Conservation (phyloP, 2,329 filamentous ascomycete genomes). For the Apiospora aurea region DNA sequence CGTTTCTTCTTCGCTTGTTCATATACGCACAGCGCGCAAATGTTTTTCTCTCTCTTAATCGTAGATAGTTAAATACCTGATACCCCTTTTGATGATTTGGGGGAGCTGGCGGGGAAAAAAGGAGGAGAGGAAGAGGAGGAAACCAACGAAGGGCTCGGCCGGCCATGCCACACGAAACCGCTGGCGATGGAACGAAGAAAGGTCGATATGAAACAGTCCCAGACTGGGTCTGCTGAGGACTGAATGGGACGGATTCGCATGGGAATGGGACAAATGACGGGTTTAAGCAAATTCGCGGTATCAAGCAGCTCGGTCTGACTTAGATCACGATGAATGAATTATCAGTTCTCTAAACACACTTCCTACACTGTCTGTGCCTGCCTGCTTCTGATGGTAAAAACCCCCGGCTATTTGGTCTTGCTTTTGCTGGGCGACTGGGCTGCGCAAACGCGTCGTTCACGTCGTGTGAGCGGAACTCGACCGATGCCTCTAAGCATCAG, state of each 20-base stretch:
- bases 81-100: constrained; percentile 35
- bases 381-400: too few relatives aligned
- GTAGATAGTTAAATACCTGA: constrained; percentile 44
- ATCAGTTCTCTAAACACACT: constrained; percentile 24
- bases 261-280: constrained; percentile 22
- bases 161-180: not conserved
- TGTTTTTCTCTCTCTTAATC: constrained; percentile 37
- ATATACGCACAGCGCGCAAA: constrained; percentile 21
- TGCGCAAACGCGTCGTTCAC: not conserved
- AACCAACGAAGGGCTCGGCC: not conserved
- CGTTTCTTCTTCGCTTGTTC: constrained; percentile 24
- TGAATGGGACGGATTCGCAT: constrained; percentile 20
- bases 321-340: constrained; percentile 36
- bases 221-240: constrained; percentile 31
- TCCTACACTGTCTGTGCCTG: not conserved
- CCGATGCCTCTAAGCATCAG: not conserved
- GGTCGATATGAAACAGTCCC: constrained; percentile 29
- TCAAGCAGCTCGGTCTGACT: constrained; percentile 32
- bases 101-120: constrained; percentile 27
- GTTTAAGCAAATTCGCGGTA: constrained; percentile 28
- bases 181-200: constrained; percentile 21
- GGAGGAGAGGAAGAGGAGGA: constrained; percentile 31
- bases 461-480: not conserved
- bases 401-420: not conserved
- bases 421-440: not conserved